Evolutionary conservation across 169 alveolate genomes (phyloP).

Genomic region (Cardiosporidium cionae): DNA sequence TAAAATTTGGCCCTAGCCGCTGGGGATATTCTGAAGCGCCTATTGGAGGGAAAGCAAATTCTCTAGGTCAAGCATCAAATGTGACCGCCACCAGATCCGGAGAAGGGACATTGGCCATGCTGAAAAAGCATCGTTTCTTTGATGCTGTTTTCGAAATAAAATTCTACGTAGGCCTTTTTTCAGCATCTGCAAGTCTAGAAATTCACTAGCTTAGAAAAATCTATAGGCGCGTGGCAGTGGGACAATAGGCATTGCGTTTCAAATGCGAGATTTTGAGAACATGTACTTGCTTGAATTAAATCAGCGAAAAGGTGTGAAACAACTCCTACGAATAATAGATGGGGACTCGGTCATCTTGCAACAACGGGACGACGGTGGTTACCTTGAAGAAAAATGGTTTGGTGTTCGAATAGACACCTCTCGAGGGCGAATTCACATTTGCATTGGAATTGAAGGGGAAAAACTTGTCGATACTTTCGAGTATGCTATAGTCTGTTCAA

Average conservation of each 20-base stretch:
- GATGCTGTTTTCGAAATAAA: constrained; percentile 34
- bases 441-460: neutral
- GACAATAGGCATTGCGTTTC: constrained; percentile 39
- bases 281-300: constrained; percentile 32
- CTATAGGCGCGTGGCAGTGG: constrained; percentile 34
- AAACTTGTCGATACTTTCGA: neutral
- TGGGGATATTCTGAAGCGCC: constrained; percentile 49
- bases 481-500: neutral
- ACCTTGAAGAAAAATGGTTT: neutral
- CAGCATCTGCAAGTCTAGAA: neutral
- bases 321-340: constrained; percentile 31
- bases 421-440: constrained; percentile 7
- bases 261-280: constrained; percentile 40
- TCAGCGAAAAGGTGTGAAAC: constrained; percentile 20
- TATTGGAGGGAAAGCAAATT: constrained; percentile 19
- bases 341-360: constrained; percentile 33
- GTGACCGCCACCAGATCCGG: constrained; percentile 31
- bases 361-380: constrained; percentile 1
- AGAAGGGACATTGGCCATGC: constrained; percentile 45
- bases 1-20: constrained; percentile 43
- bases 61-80: constrained; percentile 40
- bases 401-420: constrained; percentile 14
- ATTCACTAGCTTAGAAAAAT: neutral
- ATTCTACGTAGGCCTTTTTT: constrained; percentile 19
- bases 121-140: constrained; percentile 39